A percentile compares a stretch with the other conserved stretches of the same genome.
phyloP scores from a whole-genome alignment of 495 filamentous ascomycete species.

The Achaetomiella virescens region DNA sequence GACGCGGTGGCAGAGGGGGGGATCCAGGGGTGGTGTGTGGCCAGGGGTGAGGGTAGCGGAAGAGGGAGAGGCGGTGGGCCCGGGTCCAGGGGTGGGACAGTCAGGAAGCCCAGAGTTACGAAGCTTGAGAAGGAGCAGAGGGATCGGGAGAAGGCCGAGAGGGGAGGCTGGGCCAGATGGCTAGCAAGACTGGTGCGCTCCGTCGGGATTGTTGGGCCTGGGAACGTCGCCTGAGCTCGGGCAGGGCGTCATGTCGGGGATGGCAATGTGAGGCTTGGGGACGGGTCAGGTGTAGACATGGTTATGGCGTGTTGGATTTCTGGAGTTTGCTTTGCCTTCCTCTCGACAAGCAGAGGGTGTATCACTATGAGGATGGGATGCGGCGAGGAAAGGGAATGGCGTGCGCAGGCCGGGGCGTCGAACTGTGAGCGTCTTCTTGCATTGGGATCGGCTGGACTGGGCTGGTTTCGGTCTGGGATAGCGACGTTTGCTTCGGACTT shows the following conservation, averaged over 20 bases:
- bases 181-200: constrained; percentile 1
- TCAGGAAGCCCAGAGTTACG: constrained; percentile 71
- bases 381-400: not conserved
- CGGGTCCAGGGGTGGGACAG: constrained; percentile 70
- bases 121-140: constrained; percentile 75
- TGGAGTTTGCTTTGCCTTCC: not conserved
- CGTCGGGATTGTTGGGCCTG: not conserved
- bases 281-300: not conserved
- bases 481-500: not conserved
- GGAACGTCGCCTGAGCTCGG: not conserved
- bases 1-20: constrained; percentile 58
- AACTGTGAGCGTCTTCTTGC: constrained; percentile 5
- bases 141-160: constrained; percentile 51
- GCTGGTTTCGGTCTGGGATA: not conserved
- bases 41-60: constrained; percentile 36
- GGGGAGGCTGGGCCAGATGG: constrained; percentile 28
- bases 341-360: not conserved
- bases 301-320: not conserved
- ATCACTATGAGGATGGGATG: not conserved
- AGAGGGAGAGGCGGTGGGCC: constrained; percentile 58
- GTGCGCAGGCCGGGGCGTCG: constrained; percentile 6
- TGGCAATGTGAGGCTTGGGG: constrained; percentile 2
- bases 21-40: constrained; percentile 51
- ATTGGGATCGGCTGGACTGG: not conserved
- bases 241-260: not conserved